Percentiles rank a stretch among this genome's conserved stretches.
phyloP scores from a whole-genome alignment of 805 yeast genomes.

The Candida schatavii region DNA sequence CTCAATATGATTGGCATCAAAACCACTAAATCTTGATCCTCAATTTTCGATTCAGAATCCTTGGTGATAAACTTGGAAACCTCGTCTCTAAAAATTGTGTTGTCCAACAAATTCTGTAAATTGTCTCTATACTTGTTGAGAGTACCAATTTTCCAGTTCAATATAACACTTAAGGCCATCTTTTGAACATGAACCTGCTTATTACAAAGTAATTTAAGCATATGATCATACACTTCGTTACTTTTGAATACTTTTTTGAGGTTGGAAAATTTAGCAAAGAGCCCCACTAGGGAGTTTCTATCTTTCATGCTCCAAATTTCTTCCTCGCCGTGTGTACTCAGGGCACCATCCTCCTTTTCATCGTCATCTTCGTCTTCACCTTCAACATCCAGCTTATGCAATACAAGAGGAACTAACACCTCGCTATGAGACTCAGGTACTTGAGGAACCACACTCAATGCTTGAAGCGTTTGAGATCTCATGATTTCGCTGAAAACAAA shows the following conservation, averaged over 20 bases:
- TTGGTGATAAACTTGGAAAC: conserved; percentile 56
- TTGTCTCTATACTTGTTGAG: conserved; percentile 71
- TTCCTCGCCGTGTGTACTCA: conserved; percentile 16
- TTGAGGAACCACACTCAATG: conserved; percentile 56
- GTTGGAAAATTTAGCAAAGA: conserved; percentile 64
- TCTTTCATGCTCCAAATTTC: conserved; percentile 49
- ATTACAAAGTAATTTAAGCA: conserved; percentile 59
- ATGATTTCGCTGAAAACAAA: conserved; percentile 41
- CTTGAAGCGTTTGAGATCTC: conserved; percentile 56
- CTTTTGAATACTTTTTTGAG: conserved; percentile 53
- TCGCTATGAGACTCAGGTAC: conserved; percentile 65
- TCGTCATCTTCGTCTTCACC: conserved; percentile 23
- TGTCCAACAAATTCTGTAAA: conserved; percentile 73
- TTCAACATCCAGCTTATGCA: conserved; percentile 27
- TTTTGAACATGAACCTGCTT: conserved; percentile 63
- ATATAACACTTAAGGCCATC: conserved; percentile 64
- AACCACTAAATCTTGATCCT: conserved; percentile 52
- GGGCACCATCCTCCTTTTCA: conserved; percentile 9
- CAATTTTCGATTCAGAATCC: conserved; percentile 52
- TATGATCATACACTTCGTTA: conserved; percentile 50
- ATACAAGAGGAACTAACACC: conserved; percentile 57
- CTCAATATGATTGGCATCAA: conserved; percentile 74
- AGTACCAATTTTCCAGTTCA: conserved; percentile 58
- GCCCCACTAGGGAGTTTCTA: conserved; percentile 53
- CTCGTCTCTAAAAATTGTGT: conserved; percentile 82